A percentile compares a stretch with the other conserved stretches of the same genome.
These are phyloP conservation scores for Pyropia haitanensis DNA, from an alignment of 23 red algal species.

Conservation along the genomic window DNA sequence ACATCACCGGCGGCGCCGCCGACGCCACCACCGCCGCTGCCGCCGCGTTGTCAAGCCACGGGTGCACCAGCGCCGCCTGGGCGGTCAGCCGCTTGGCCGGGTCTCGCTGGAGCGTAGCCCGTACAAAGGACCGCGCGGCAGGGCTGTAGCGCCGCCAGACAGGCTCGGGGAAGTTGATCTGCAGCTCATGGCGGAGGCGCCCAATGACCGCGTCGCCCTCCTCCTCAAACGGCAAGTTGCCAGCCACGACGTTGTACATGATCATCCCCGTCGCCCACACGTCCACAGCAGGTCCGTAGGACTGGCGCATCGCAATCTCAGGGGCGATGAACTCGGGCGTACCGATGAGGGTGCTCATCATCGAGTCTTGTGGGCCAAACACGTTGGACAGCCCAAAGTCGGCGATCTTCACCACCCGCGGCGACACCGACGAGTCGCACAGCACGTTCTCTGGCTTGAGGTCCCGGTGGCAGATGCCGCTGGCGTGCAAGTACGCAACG, in stretches of 20 bases:
- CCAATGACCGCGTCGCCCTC: slow-evolving; percentile 46
- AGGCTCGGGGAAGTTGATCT: slow-evolving; percentile 34
- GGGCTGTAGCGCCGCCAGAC: slow-evolving; percentile 25
- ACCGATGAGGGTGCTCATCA: slow-evolving; percentile 78
- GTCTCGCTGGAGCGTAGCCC: slow-evolving; percentile 39
- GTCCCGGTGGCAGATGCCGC: slow-evolving; percentile 74
- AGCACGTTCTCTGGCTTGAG: slow-evolving; percentile 90
- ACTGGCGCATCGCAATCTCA: slow-evolving; percentile 55
- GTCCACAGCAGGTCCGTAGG: slow-evolving; percentile 78
- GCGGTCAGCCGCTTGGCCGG: slow-evolving; percentile 64
- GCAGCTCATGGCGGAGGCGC: slow-evolving; percentile 43
- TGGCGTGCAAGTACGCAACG: slow-evolving; percentile 61
- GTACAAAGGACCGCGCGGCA: slow-evolving; percentile 20
- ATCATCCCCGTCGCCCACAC: slow-evolving; percentile 87
- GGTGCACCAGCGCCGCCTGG: slow-evolving; percentile 64
- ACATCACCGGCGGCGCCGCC: too few relatives aligned
- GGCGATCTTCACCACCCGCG: slow-evolving; percentile 72
- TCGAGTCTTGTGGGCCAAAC: slow-evolving; percentile 2
- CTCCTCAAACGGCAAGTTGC: slow-evolving; percentile 61
- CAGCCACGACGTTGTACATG: slow-evolving; percentile 63
- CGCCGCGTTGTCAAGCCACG: slow-evolving; percentile 42
- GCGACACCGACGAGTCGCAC: slow-evolving; percentile 31
- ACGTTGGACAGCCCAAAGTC: slow-evolving; percentile 88
- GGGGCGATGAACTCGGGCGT: slow-evolving; percentile 95
- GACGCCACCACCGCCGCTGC: too few relatives aligned